phyloP scores from a whole-genome alignment of 768 basidiomycete genomes.

The Megacollybia marginata region DNA sequence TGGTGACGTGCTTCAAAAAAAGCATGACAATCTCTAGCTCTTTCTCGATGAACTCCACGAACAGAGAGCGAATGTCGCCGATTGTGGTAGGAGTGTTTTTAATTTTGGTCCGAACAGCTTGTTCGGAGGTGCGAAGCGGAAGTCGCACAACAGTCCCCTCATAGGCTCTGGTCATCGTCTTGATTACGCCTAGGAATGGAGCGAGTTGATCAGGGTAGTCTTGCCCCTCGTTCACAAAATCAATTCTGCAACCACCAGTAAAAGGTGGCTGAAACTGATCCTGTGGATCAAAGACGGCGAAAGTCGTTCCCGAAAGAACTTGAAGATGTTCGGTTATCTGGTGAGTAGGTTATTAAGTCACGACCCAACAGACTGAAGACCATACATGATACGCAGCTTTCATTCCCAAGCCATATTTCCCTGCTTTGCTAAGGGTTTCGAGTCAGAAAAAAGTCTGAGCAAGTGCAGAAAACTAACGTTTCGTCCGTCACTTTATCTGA shows the following conservation, averaged over 20 bases:
- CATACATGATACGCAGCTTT: slow-evolving; percentile 23
- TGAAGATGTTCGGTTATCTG: slow-evolving; percentile 25
- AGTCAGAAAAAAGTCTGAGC: background rate
- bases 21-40: slow-evolving; percentile 18
- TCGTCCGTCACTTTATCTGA: slow-evolving; percentile 21
- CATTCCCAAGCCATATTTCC: slow-evolving; percentile 24
- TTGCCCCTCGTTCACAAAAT: background rate
- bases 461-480: slow-evolving; percentile 8
- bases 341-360: background rate
- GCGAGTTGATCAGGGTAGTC: slow-evolving; percentile 16
- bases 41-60: slow-evolving; percentile 17
- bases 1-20: slow-evolving; percentile 18
- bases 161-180: slow-evolving; percentile 1
- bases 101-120: slow-evolving; percentile 2
- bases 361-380: background rate
- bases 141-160: slow-evolving; percentile 21
- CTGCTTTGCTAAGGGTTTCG: slow-evolving; percentile 15
- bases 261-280: slow-evolving; percentile 5
- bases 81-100: slow-evolving; percentile 7
- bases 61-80: slow-evolving; percentile 10
- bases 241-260: background rate
- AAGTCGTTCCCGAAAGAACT: slow-evolving; percentile 16
- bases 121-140: slow-evolving; percentile 16
- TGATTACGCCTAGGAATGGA: slow-evolving; percentile 9
- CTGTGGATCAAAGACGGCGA: slow-evolving; percentile 22